Base-by-base conservation (phyloP, 305 asterid genomes). In the Fraxinus angustifolia region DNA sequence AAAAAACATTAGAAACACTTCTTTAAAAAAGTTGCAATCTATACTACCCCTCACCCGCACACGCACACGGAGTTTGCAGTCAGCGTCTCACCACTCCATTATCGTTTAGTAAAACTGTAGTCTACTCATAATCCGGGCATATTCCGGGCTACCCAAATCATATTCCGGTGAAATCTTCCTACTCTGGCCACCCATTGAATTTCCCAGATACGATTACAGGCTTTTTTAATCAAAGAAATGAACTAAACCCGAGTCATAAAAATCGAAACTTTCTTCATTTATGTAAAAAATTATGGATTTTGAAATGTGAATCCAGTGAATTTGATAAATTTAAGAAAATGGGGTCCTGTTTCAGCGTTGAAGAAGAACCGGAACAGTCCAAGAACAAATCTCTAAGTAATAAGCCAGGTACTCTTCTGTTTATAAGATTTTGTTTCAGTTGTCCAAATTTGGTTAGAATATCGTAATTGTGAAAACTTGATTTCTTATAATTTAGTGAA, bases 291-390 rank as follows among this genome's bases (percentile, higher is more conserved):
- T 28, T 11, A 36, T 53, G 76, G 36, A 34, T 19, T 35, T 80
- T 82, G 80, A 80, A 75, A 82, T 83, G 83, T 75, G 78, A 84
- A 80, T 82, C 80, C 81, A 42, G 81, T 58, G 76, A 16, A 56
- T 65, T 72, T n/a, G 31, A 40, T 23, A 56, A 53, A 33, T 70
- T 70, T 40, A 14, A 77, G 23, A 50, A 62, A 58, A 88, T 88
- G 91, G 91, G 91, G 19, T 85, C 91, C 67, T 88, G 91, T 77
- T 76, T 86, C 12, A 88, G 91, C 62, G 78, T 79, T 76, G 88
- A 85, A 76, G 88, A 92, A 79, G 92, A 84, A 23, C 83, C 75
- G 70, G 83, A 77, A 78, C 84, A 33, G 14, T 83, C 81, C 26
- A 85, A 76, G 53, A 82, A 76, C 75, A 88, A 86, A 83, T 77